Conservation (phyloP, 768 basidiomycete genomes). For the Russula compacta region DNA sequence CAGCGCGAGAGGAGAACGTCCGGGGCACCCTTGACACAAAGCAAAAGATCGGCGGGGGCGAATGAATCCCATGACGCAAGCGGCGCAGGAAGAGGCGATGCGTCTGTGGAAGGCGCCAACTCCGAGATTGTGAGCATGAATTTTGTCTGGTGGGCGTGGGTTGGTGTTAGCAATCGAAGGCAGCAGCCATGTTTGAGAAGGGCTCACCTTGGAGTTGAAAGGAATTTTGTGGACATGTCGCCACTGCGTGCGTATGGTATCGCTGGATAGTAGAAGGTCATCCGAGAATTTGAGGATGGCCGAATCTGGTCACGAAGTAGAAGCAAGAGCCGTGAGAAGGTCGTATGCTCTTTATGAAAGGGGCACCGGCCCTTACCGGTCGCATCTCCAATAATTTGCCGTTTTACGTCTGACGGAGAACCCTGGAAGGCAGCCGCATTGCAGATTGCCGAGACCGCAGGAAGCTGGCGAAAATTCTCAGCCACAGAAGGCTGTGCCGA, state of each 20-base stretch:
- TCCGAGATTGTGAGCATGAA: constrained; percentile 41
- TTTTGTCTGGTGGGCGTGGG: constrained; percentile 35
- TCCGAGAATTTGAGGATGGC: constrained; percentile 47
- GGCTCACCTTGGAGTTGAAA: constrained; percentile 33
- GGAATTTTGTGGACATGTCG: constrained; percentile 26
- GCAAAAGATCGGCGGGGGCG: constrained; percentile 23
- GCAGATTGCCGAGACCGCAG: constrained; percentile 39
- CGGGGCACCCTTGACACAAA: constrained; percentile 43
- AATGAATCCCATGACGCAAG: constrained; percentile 27
- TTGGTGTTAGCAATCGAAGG: constrained; percentile 3
- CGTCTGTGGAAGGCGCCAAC: constrained; percentile 5
- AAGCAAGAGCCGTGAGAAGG: background rate
- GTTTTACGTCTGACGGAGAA: constrained; percentile 24
- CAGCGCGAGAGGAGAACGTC: constrained; percentile 40
- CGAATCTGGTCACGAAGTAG: constrained; percentile 30
- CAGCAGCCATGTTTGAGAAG: constrained; percentile 3
- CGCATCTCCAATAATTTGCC: constrained; percentile 42
- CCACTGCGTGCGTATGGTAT: constrained; percentile 11
- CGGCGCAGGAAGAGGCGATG: constrained; percentile 16
- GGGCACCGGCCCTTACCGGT: constrained; percentile 31
- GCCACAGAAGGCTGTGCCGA: background rate
- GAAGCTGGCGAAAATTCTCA: constrained; percentile 24
- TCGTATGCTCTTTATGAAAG: background rate
- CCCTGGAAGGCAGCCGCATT: constrained; percentile 41
- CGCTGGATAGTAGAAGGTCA: constrained; percentile 12